Conservation (phyloP, 352 stramenopile genomes). For the Globisporangium solare region DNA sequence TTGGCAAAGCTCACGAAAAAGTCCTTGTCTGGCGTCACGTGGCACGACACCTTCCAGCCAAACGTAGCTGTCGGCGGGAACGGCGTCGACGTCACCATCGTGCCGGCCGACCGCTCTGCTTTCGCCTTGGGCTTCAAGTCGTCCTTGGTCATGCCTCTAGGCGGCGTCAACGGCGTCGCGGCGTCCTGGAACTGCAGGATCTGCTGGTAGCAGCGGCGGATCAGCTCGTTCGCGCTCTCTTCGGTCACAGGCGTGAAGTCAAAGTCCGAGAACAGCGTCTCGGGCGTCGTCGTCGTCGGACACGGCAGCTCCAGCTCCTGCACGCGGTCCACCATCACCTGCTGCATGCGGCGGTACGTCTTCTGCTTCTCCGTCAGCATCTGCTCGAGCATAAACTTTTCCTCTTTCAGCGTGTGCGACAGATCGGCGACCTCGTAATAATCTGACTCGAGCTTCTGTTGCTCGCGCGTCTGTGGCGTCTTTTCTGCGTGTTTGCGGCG, state of each 20-base stretch:
- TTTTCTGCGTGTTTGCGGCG: conserved; percentile 9
- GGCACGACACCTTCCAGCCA: conserved; percentile 43
- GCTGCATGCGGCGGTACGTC: conserved; percentile 18
- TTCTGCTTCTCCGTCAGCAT: conserved; percentile 19
- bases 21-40: conserved; percentile 30
- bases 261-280: conserved; percentile 32
- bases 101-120: background rate
- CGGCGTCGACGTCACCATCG: conserved; percentile 11
- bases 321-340: conserved; percentile 27
- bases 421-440: conserved; percentile 51
- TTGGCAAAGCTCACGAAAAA: conserved; percentile 54
- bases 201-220: conserved; percentile 53
- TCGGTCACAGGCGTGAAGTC: conserved; percentile 53
- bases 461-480: background rate
- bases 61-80: conserved; percentile 49
- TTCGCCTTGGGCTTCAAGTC: conserved; percentile 1
- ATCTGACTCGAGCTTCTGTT: conserved; percentile 26
- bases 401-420: conserved; percentile 50
- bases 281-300: conserved; percentile 26
- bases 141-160: conserved; percentile 13
- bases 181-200: conserved; percentile 45
- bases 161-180: conserved; percentile 30
- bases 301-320: conserved; percentile 42
- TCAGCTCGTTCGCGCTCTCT: conserved; percentile 41
- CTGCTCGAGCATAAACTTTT: conserved; percentile 55